Percentiles rank a stretch among this genome's conserved stretches.
phyloP scores from a whole-genome alignment of 345 rosid genomes.

The Clarkia xantiana region DNA sequence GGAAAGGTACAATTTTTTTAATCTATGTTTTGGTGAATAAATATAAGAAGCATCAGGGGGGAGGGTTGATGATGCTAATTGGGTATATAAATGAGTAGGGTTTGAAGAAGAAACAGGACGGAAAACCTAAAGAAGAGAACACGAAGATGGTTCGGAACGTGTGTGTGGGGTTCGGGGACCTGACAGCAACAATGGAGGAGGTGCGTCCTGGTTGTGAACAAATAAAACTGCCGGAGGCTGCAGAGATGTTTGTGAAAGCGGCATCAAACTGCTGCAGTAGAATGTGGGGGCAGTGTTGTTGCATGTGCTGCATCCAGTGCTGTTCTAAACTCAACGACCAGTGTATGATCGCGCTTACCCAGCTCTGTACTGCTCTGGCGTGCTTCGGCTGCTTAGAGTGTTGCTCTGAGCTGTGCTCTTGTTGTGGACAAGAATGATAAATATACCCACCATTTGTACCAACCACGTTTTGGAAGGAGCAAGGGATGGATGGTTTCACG shows the following conservation, averaged over 20 bases:
- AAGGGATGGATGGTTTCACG: too few species aligned
- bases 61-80: too few species aligned
- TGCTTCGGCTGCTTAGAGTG: constrained; percentile 73
- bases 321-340: constrained; percentile 58
- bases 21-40: too few species aligned
- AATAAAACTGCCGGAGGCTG: constrained; percentile 54
- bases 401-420: constrained; percentile 54
- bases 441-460: too few species aligned
- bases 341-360: constrained; percentile 40
- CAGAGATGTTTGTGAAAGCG: constrained; percentile 60
- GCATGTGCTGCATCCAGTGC: constrained; percentile 71
- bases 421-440: background rate
- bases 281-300: constrained; percentile 50
- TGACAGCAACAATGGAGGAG: constrained; percentile 51
- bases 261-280: constrained; percentile 60
- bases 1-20: too few species aligned
- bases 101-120: constrained; percentile 22
- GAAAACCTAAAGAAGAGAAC: constrained; percentile 13
- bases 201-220: constrained; percentile 41
- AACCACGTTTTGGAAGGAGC: too few species aligned
- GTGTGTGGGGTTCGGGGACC: constrained; percentile 58
- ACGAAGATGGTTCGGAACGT: constrained; percentile 24
- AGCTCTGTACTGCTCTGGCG: constrained; percentile 49
- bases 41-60: too few species aligned
- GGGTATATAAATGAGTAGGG: constrained; percentile 26